These are phyloP conservation scores for Candida pini DNA, from an alignment of 805 yeast species.

Conservation along the genomic window DNA sequence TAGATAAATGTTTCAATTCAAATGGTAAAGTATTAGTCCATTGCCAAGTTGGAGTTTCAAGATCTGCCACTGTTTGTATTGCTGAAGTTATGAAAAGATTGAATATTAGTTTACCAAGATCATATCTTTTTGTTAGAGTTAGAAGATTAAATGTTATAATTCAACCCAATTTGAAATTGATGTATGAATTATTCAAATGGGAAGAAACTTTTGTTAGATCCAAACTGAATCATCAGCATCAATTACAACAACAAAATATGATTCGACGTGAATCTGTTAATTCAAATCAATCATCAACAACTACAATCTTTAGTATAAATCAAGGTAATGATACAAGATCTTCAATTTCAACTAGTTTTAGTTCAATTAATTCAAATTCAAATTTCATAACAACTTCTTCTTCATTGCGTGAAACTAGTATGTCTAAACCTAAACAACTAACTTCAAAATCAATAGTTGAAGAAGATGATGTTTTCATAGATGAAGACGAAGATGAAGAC, in stretches of 20 bases:
- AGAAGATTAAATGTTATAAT: slow-evolving; percentile 86
- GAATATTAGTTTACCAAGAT: slow-evolving; percentile 61
- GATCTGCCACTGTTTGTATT: slow-evolving; percentile 93
- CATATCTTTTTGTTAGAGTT: slow-evolving; percentile 85
- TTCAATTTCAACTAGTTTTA: slow-evolving; percentile 21
- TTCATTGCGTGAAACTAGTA: slow-evolving; percentile 10
- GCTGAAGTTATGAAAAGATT: slow-evolving; percentile 88
- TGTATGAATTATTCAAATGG: slow-evolving; percentile 83
- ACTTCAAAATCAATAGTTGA: slow-evolving; percentile 13
- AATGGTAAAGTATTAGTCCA: slow-evolving; percentile 67
- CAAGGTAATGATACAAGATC: slow-evolving; percentile 17
- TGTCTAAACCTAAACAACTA: slow-evolving; percentile 9
- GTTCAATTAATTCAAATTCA: slow-evolving; percentile 16
- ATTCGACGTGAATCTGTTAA: too few relatives aligned
- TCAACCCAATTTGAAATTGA: slow-evolving; percentile 87
- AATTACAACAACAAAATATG: not conserved
- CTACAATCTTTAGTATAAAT: slow-evolving; percentile 14
- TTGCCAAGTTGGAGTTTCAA: slow-evolving; percentile 92
- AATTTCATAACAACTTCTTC: slow-evolving; percentile 3
- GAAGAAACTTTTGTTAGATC: slow-evolving; percentile 35
- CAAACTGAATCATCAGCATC: too few relatives aligned
- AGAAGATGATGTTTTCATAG: slow-evolving; percentile 15
- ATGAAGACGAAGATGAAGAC: slow-evolving; percentile 13
- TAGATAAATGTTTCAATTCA: slow-evolving; percentile 45
- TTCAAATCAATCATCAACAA: not conserved